Conservation (phyloP, 2,329 filamentous ascomycete species). For the Trichocomaceae sp. region DNA sequence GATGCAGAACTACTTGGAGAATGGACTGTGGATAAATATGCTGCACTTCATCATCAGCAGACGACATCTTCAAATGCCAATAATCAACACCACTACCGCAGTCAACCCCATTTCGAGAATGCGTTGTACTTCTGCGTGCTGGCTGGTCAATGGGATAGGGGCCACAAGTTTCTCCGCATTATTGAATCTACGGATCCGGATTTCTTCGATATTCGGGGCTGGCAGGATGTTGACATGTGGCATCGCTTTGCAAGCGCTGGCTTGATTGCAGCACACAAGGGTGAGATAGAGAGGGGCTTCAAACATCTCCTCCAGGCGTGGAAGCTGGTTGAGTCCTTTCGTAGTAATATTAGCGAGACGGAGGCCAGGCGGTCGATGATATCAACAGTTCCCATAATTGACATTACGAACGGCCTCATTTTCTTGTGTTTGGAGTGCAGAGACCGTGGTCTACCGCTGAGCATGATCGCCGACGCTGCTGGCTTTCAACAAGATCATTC, state of each 20-base stretch:
- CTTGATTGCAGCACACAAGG: background rate
- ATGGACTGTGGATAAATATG: background rate
- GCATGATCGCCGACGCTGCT: background rate
- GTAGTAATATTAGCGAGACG: background rate
- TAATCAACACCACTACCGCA: background rate
- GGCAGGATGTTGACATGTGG: background rate
- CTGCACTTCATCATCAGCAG: background rate
- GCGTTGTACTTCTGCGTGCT: background rate
- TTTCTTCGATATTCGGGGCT: background rate
- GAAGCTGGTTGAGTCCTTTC: background rate
- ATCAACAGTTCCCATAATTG: background rate
- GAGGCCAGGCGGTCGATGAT: background rate
- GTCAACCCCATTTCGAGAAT: background rate
- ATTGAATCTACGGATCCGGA: background rate
- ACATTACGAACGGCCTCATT: background rate
- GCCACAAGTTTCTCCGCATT: background rate
- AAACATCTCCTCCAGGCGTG: background rate
- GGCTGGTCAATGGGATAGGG: background rate
- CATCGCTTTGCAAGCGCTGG: background rate
- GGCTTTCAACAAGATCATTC: background rate
- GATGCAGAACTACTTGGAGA: background rate
- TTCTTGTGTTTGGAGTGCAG: background rate
- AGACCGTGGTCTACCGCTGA: background rate
- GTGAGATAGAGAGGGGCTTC: background rate
- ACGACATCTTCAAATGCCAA: background rate